Conservation (phyloP, 495 filamentous ascomycete species). For the Penicillium pulvis region DNA sequence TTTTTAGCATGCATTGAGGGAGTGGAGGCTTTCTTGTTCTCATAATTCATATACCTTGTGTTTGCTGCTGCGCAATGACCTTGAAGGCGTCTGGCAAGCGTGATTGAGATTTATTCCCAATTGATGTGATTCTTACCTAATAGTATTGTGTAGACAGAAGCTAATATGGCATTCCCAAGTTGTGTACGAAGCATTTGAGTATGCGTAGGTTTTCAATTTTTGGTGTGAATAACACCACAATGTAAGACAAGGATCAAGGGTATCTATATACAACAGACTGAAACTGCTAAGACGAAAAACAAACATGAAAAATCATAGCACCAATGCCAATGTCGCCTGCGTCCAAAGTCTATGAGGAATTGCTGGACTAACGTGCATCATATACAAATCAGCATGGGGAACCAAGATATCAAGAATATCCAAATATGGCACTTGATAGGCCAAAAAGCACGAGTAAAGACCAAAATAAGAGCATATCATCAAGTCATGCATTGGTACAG, state of each 20-base stretch:
- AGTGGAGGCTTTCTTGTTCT: slow-evolving; percentile 14
- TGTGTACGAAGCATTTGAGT: not conserved
- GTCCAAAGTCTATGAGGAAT: not conserved
- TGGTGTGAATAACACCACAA: not conserved
- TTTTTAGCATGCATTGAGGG: slow-evolving; percentile 20
- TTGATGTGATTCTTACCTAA: not conserved
- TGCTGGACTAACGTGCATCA: not conserved
- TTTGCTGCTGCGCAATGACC: not conserved
- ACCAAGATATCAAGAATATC: not conserved
- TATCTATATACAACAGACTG: slow-evolving; percentile 15
- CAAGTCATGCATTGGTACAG: slow-evolving; percentile 16
- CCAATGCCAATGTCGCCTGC: slow-evolving; percentile 5
- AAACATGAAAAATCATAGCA: not conserved
- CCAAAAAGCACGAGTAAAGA: not conserved
- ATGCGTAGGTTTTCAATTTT: not conserved
- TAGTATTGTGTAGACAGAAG: too few relatives aligned
- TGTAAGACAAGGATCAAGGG: slow-evolving; percentile 9
- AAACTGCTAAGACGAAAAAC: not conserved
- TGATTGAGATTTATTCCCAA: not conserved
- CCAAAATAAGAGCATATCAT: slow-evolving; percentile 3
- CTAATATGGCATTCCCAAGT: too few relatives aligned
- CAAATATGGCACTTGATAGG: slow-evolving; percentile 1
- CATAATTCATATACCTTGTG: slow-evolving; percentile 6
- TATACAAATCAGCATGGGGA: not conserved
- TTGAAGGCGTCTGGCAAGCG: not conserved